phyloP scores from a whole-genome alignment of 495 filamentous ascomycete genomes.

The Penicillium odoratum region DNA sequence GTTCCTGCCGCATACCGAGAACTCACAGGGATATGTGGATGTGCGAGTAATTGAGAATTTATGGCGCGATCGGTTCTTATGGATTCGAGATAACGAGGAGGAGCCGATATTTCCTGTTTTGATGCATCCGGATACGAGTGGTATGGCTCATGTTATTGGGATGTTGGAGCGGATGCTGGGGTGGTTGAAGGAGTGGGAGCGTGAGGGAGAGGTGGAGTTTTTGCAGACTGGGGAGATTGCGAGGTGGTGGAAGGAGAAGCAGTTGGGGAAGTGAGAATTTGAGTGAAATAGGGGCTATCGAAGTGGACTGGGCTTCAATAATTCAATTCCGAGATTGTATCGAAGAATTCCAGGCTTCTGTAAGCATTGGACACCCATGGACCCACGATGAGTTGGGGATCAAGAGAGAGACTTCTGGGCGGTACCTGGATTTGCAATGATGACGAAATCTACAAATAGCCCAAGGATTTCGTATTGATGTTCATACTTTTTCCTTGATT shows the following conservation, averaged over 20 bases:
- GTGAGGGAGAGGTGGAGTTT: slow-evolving; percentile 49
- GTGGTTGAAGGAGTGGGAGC: slow-evolving; percentile 51
- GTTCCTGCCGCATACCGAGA: slow-evolving; percentile 49
- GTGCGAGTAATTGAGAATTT: slow-evolving; percentile 51
- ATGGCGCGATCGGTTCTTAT: slow-evolving; percentile 54
- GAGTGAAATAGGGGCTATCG: too few relatives aligned
- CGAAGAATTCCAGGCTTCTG: too few relatives aligned
- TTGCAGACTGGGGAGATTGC: slow-evolving; percentile 29
- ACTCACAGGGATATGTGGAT: slow-evolving; percentile 56
- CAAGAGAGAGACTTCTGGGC: too few relatives aligned
- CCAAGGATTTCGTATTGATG: too few relatives aligned
- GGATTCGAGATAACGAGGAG: slow-evolving; percentile 40
- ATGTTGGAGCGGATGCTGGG: slow-evolving; percentile 57
- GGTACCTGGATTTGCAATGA: too few relatives aligned
- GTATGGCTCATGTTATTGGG: slow-evolving; percentile 61
- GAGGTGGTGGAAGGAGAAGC: slow-evolving; percentile 24
- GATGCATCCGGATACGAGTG: slow-evolving; percentile 61
- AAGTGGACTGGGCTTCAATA: too few relatives aligned
- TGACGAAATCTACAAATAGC: too few relatives aligned
- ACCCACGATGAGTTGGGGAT: too few relatives aligned
- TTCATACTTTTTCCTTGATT: too few relatives aligned
- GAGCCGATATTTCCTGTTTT: slow-evolving; percentile 50
- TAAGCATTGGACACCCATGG: too few relatives aligned
- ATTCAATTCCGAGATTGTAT: too few relatives aligned
- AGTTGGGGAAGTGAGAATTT: neutral